These are phyloP conservation scores for Zymoseptoria passerinii DNA, from an alignment of 2,329 filamentous ascomycete species.

Conservation along the genomic window DNA sequence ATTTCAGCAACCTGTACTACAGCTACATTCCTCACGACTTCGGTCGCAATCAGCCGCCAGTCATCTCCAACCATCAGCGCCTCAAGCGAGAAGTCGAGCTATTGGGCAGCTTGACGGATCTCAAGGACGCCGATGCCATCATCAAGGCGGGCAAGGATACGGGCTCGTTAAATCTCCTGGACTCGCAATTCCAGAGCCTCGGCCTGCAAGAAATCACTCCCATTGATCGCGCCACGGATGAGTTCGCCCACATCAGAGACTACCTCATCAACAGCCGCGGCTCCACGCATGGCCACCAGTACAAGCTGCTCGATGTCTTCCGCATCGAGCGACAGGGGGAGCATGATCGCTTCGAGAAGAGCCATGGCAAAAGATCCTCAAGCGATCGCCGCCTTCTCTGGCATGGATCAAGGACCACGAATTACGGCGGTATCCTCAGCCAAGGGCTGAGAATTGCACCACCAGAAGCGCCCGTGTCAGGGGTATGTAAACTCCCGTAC, in stretches of 20 bases:
- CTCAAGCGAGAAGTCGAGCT: slow-evolving; percentile 73
- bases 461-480: slow-evolving; percentile 63
- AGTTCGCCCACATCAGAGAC: slow-evolving; percentile 56
- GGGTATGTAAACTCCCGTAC: background rate
- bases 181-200: slow-evolving; percentile 63
- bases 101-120: slow-evolving; percentile 71
- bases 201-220: slow-evolving; percentile 69
- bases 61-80: slow-evolving; percentile 49
- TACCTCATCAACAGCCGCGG: slow-evolving; percentile 64
- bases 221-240: slow-evolving; percentile 48
- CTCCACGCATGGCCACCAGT: slow-evolving; percentile 53
- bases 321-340: slow-evolving; percentile 71
- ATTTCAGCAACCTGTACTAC: slow-evolving; percentile 70
- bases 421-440: slow-evolving; percentile 78
- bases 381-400: slow-evolving; percentile 70
- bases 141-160: slow-evolving; percentile 53
- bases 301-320: slow-evolving; percentile 67
- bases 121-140: slow-evolving; percentile 72
- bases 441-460: slow-evolving; percentile 88
- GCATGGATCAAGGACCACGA: slow-evolving; percentile 78
- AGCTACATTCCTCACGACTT: slow-evolving; percentile 75
- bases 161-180: slow-evolving; percentile 53
- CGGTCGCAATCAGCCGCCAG: slow-evolving; percentile 62
- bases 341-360: slow-evolving; percentile 56
- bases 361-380: slow-evolving; percentile 44